Base-by-base conservation (phyloP, 176 grass and related monocot genomes). In the Phoenix dactylifera region DNA sequence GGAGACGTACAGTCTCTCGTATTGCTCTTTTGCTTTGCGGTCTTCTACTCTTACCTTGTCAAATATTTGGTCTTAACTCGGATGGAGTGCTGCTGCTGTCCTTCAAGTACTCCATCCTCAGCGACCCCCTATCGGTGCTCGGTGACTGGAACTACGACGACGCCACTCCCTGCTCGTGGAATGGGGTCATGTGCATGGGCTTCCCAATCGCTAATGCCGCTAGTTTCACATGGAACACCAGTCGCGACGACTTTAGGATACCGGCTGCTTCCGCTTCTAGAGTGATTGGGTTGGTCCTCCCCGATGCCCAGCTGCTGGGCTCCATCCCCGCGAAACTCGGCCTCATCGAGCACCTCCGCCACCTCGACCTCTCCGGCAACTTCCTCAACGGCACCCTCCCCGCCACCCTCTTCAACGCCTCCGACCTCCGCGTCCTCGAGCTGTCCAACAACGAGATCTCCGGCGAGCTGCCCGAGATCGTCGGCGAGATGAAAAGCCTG, bases 351-450 rank as follows among this genome's bases (percentile, higher is more conserved):
- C 84, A 86, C 72, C 93, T 98, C 55, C 87, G 71, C 35, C 84
- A 89, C 71, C 79, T 98, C 26, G 93, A 98, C 59, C 84, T 98
- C 65, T 92, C 93, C 49, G 84, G 93, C 6, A 98, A 98, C 53
- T 74, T 72, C 26, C 85, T 98, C 18, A 92, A 83, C 64, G 93
- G 84, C 49, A 78, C 59, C 51, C 16, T 98, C 20, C 72, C 84
- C 4, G 15, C 5, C 14, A 78, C 76, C 35, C 74, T 98, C 0
- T 75, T 92, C 25, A 76, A 81, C 66, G 76, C 82, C 20, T 67
- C 76, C 16, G 88, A 85, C 73, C 80, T 98, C 15, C 88, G 63
- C 1, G 60, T 92, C 24, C 78, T 98, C 51, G 92, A 84, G 22
- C 82, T 98, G 18, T 85, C 88, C 15, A 59, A 86, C 70, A 98